Evolutionary conservation across 305 asterid species (phyloP).

Genomic region (Vinca major): DNA sequence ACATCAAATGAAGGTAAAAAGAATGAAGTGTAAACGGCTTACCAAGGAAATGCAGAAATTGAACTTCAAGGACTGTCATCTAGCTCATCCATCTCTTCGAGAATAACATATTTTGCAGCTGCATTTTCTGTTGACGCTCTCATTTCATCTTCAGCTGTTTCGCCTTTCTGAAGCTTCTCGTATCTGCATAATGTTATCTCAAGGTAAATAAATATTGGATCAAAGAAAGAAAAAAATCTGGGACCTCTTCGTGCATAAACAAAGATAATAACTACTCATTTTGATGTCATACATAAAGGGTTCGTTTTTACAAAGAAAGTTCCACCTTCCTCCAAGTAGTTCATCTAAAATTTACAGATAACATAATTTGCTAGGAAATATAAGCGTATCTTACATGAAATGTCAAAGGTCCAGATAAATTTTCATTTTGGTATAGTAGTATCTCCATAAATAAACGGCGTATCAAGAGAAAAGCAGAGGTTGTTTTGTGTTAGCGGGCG

Average conservation of each 20-base stretch:
- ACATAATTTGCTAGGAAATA: neutral
- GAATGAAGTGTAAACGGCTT: conserved; percentile 23
- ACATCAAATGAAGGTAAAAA: neutral
- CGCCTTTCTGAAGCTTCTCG: conserved; percentile 61
- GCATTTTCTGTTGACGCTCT: conserved; percentile 22
- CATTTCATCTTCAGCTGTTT: conserved; percentile 26
- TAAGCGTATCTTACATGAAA: neutral
- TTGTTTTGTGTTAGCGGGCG: neutral
- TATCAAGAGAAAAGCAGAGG: neutral
- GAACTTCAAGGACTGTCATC: conserved; percentile 38
- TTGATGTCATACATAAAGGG: neutral
- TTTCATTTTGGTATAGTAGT: neutral
- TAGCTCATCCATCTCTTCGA: conserved; percentile 85
- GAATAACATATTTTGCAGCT: conserved; percentile 74
- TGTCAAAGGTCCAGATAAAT: neutral
- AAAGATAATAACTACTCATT: neutral
- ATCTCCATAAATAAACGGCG: neutral
- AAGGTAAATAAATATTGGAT: conserved; percentile 6
- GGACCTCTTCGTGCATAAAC: conserved; percentile 6
- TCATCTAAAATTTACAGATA: neutral
- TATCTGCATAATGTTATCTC: conserved; percentile 39
- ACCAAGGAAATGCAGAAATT: conserved; percentile 24
- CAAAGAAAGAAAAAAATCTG: neutral
- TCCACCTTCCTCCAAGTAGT: neutral
- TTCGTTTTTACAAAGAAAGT: neutral